Base-by-base conservation (phyloP, 2,329 filamentous ascomycete species). In the Alternaria consortialis region DNA sequence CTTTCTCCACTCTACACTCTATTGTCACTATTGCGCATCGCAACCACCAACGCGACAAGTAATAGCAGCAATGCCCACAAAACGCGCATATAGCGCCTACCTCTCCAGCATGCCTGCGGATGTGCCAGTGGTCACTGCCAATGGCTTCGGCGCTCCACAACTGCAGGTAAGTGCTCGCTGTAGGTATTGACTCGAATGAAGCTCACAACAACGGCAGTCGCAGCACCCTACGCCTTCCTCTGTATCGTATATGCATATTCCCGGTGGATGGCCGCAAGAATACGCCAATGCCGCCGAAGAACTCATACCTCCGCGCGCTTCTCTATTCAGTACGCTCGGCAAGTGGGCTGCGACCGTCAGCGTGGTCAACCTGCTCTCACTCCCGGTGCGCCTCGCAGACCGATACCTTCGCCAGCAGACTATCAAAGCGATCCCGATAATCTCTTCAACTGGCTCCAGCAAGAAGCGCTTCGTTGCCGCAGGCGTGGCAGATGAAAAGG, bases 391-490 rank as follows among this genome's bases (percentile, higher is more conserved):
- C 32, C 46, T 70, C 2, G 44, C 47, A 1, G 44, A 60, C n/a
- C 58, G 54, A 40, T 68, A 69, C 37, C 36, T 66, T 5, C 64
- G 64, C 12, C 56, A n/a, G 3, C 72, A 71, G 42, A 47, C 53
- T 29, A 70, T 76, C 40, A 52, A 60, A 36, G 70, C 68, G 12
- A 60, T 72, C 7, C 64, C 70, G 2, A 40, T 74, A 27, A 20
- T 63, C 20, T 64, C 66, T 52, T 53, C 56, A 7, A 65, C 72
- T 31, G 73, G 71, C 34, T 65, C 72, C 25, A 66, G 62, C 42
- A 77, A 77, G 68, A 72, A 70, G 64, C 72, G 74, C 44, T 65
- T 77, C 29, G 34, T 77, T 32, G 72, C 75, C 37, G 68, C 64
- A 7, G 71, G 71, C 9, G 51, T 60, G n/a, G 57, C 37, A 27